Evolutionary conservation across 1,139 yeast genomes (phyloP), one percentile per base, ranked within the genome.

Genomic region (Yamadazyma songkhlaensis): DNA sequence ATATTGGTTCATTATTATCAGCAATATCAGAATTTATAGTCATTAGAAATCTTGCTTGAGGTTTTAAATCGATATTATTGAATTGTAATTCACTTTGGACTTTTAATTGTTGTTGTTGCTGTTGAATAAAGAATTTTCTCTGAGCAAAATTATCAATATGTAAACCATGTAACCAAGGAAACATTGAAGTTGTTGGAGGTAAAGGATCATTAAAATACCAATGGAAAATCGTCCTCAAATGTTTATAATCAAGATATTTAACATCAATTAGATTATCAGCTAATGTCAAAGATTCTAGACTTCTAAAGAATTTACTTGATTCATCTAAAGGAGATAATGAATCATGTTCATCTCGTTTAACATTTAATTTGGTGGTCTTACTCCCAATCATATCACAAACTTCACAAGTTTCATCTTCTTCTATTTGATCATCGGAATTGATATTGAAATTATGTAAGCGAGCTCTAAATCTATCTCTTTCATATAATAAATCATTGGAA

Each of bases 131-230:
- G 45, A 63, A 71, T 36, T 60, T 63, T 31, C 68, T 57, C 48
- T 77, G 83, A 3, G 81, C 76, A 44, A 63, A 64, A 49, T 77
- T 77, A 29, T 68, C 73, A 25, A 55, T 59, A 46, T 77, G 78
- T 17, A 80, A 60, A 0, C 96, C 95, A 55, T 89, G 96, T 30
- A 87, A 68, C 97, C 97, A 89, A 1, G 97, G 97, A 51, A 89
- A 90, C 72, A 89, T 77, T 7, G 54, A 57, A 21, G 67, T 74
- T 10, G 92, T 82, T 2, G 74, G 77, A 0, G 96, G 96, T 26
- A 88, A 62, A 1, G 78, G 74, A 7, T 70, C 59, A 40, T 70
- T 46, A 62, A 69, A 77, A 50, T 78, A 76, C 63, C 69, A 65
- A n/a, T 54, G 47, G 42, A 77, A 66, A 0, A 75, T 60, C 1